phyloP scores from a whole-genome alignment of 1,284 basidiomycete species.

The Sporisorium graminicola region DNA sequence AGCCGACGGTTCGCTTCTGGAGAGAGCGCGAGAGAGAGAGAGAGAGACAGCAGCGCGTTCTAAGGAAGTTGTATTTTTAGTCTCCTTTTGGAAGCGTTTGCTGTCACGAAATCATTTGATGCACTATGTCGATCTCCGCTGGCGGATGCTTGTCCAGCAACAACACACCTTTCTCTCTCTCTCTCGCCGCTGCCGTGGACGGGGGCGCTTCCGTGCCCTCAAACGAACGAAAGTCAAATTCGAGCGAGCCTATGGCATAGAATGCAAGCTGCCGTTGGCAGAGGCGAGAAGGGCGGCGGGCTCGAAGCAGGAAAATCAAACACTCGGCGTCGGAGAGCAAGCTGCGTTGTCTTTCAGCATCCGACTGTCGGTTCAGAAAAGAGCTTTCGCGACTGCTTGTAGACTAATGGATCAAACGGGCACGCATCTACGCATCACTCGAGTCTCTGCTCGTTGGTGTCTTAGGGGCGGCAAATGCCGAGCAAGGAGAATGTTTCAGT shows the following conservation, averaged over 20 bases:
- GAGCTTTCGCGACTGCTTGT: not conserved
- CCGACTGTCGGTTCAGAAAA: not conserved
- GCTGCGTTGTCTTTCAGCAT: not conserved
- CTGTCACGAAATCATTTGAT: not conserved
- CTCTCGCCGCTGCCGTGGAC: too few relatives aligned
- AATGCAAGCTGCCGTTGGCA: too few relatives aligned
- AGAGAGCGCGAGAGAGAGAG: too few relatives aligned
- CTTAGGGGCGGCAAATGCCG: too few relatives aligned
- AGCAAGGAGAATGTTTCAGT: too few relatives aligned
- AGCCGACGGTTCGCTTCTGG: slow-evolving; percentile 2
- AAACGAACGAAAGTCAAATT: not conserved
- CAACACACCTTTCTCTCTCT: not conserved
- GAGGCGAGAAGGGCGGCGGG: too few relatives aligned
- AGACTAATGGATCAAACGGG: too few relatives aligned
- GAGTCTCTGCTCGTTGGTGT: too few relatives aligned
- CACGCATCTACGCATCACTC: too few relatives aligned
- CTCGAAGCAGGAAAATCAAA: not conserved
- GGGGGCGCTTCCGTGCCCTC: not conserved
- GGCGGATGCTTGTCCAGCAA: not conserved
- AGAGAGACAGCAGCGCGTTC: too few relatives aligned
- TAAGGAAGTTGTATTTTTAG: too few relatives aligned
- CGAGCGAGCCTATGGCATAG: too few relatives aligned
- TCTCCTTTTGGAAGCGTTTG: not conserved
- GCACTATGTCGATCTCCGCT: slow-evolving; percentile 1
- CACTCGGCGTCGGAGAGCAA: not conserved